phyloP scores from a whole-genome alignment of 805 yeast genomes.

The Dipodascus albidus region DNA sequence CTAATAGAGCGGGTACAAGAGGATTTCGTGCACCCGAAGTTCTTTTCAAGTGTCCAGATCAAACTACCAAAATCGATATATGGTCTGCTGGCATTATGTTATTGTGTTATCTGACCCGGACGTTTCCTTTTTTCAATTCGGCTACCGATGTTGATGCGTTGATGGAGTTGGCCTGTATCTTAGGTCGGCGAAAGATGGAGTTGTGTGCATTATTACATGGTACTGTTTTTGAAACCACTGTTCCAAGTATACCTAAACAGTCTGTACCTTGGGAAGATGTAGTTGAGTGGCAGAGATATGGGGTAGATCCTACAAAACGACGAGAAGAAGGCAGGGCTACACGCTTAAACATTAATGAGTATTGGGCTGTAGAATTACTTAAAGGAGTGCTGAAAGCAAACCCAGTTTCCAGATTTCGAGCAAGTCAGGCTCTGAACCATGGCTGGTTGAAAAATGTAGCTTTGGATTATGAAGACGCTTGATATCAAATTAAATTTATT shows the following conservation, averaged over 20 bases:
- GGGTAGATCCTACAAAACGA: slow-evolving; percentile 4
- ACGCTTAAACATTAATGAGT: background rate
- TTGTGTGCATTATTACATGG: slow-evolving; percentile 82
- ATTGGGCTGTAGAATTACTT: slow-evolving; percentile 2
- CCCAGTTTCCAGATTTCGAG: background rate
- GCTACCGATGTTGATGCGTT: slow-evolving; percentile 89
- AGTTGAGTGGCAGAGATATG: slow-evolving; percentile 23
- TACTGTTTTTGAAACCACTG: slow-evolving; percentile 61
- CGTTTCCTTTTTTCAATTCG: slow-evolving; percentile 91
- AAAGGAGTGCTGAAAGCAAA: background rate
- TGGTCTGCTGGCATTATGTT: slow-evolving; percentile 92
- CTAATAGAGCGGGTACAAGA: slow-evolving; percentile 93
- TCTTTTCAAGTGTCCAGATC: slow-evolving; percentile 73
- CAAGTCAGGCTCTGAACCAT: background rate
- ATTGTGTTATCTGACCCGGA: slow-evolving; percentile 59
- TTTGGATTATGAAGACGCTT: background rate
- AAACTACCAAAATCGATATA: slow-evolving; percentile 69
- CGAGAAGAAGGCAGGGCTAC: background rate
- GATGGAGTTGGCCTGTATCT: slow-evolving; percentile 69
- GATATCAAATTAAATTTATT: background rate
- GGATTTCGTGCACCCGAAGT: slow-evolving; percentile 96
- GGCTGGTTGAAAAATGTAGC: background rate
- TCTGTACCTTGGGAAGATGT: slow-evolving; percentile 31
- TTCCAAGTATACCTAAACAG: slow-evolving; percentile 38
- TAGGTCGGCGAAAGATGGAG: slow-evolving; percentile 63